A percentile compares a stretch with the other conserved stretches of the same genome.
phyloP scores from a whole-genome alignment of 441 rosid species.

The Corymbia citriodora region DNA sequence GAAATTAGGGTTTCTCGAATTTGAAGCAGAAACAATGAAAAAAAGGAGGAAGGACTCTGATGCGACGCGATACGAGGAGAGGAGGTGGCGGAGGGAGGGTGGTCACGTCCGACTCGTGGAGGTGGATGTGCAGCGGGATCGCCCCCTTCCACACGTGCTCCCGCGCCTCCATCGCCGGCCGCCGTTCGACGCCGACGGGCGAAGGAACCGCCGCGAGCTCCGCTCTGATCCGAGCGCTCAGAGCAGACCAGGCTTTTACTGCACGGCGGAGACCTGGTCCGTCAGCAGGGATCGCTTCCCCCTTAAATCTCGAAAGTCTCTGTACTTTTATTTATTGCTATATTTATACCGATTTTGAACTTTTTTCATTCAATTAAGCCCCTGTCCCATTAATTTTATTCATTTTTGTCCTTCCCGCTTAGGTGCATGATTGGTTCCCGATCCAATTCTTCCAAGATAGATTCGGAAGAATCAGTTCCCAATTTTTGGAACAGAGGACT shows the following conservation, averaged over 20 bases:
- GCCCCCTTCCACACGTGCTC: conserved; percentile 90
- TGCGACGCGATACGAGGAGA: conserved; percentile 23
- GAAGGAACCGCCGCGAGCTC: neutral
- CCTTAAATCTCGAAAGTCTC: neutral
- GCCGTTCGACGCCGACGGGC: neutral
- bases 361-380: neutral
- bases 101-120: conserved; percentile 84
- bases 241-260: neutral
- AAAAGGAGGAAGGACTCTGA: neutral
- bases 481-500: no score
- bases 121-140: conserved; percentile 79
- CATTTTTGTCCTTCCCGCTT: neutral
- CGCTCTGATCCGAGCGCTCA: neutral
- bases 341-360: neutral
- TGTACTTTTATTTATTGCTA: neutral
- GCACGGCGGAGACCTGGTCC: neutral
- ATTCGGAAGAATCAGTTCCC: no score
- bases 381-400: neutral
- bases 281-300: neutral
- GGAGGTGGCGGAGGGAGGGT: conserved; percentile 85
- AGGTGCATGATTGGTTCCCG: no score
- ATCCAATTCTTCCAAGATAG: no score
- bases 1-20: neutral
- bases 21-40: neutral
- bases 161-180: conserved; percentile 43